Percentiles rank a stretch among this genome's conserved stretches.
Evolutionary conservation across 2,329 filamentous ascomycete genomes (phyloP).

Genomic region (Amylocarpus encephaloides): DNA sequence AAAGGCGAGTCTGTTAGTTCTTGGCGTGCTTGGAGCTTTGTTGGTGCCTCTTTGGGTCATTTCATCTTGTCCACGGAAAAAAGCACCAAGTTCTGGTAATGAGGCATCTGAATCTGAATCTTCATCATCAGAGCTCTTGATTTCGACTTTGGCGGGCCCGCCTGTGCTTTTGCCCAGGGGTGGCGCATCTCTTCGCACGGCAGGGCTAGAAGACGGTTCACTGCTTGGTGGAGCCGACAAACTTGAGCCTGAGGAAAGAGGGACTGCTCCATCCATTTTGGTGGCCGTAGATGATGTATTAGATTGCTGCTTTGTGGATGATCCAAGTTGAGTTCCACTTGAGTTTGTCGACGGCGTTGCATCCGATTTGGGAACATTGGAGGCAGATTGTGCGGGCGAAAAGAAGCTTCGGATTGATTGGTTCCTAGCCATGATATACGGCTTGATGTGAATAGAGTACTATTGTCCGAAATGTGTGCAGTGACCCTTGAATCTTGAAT

Average conservation of each 20-base stretch:
- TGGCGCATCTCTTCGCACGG: neutral
- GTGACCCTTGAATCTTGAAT: neutral
- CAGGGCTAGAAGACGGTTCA: neutral
- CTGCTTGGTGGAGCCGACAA: slow-evolving; percentile 3
- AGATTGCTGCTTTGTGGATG: neutral
- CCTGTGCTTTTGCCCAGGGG: neutral
- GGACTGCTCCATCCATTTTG: neutral
- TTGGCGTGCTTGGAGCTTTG: neutral
- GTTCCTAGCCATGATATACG: neutral
- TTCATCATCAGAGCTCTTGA: slow-evolving; percentile 4
- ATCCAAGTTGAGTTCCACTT: neutral
- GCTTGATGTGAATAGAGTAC: no score
- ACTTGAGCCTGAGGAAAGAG: neutral
- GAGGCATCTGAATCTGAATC: slow-evolving; percentile 2
- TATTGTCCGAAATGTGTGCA: neutral
- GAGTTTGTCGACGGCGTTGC: neutral
- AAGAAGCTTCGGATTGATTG: slow-evolving; percentile 1
- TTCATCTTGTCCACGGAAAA: neutral
- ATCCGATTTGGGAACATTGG: neutral
- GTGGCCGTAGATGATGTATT: neutral
- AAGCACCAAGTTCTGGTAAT: neutral
- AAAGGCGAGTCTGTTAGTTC: neutral
- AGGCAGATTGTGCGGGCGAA: slow-evolving; percentile 1
- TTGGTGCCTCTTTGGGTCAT: neutral
- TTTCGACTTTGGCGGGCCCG: neutral